These are phyloP conservation scores for Tetradesmus lagerheimii DNA, from an alignment of 139 green algal species.

Conservation along the genomic window DNA sequence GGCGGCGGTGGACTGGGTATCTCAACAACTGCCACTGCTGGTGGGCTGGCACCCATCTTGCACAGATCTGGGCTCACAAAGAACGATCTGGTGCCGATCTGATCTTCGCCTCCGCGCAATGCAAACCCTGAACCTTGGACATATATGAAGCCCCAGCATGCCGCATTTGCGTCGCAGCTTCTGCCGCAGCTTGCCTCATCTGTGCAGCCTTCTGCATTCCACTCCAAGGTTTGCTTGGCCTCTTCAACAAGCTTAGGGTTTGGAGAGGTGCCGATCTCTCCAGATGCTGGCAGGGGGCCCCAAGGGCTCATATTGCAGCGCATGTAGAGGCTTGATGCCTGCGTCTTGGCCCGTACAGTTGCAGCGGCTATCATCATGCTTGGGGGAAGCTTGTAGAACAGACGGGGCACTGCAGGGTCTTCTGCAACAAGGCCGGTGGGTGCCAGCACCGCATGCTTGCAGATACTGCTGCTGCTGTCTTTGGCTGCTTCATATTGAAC, in stretches of 20 bases:
- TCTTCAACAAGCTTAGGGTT: neutral
- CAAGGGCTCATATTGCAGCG: neutral
- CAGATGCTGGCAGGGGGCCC: neutral
- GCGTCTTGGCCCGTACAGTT: neutral
- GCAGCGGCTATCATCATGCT: neutral
- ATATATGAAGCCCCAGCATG: slow-evolving; percentile 2
- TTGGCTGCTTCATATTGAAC: neutral
- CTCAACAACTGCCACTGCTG: neutral
- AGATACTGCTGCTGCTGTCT: neutral
- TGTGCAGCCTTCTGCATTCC: neutral
- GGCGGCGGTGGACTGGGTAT: neutral
- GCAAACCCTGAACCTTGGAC: neutral
- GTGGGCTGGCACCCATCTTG: neutral
- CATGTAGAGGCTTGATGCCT: neutral
- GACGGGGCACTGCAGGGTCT: neutral
- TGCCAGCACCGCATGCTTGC: neutral
- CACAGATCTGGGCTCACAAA: neutral
- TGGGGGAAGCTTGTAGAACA: slow-evolving; percentile 26
- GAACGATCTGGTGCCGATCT: neutral
- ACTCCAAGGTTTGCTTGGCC: neutral
- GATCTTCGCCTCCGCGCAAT: neutral
- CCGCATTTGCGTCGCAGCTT: neutral
- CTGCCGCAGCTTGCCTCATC: neutral
- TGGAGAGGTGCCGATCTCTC: neutral
- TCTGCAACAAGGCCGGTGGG: neutral